Evolutionary conservation across 2,329 filamentous ascomycete species (phyloP).

Genomic region (Reticulascus tulasneorum): DNA sequence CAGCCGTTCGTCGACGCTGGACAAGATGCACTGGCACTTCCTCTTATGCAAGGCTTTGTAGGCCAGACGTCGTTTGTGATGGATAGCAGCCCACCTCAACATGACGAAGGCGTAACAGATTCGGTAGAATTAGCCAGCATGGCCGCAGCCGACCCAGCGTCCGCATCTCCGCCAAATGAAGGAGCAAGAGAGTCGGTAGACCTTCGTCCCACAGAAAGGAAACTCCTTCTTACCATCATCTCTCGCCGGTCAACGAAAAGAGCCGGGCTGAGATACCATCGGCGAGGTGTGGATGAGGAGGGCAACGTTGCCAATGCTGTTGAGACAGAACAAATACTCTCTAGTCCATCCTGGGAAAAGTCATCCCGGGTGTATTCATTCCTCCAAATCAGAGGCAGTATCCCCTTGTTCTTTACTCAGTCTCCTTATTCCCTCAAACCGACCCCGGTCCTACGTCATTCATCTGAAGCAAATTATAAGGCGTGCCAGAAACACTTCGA

Average conservation of each 20-base stretch:
- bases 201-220: conserved; percentile 44
- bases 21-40: conserved; percentile 68
- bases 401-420: conserved; percentile 93
- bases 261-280: conserved; percentile 83
- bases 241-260: conserved; percentile 85
- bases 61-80: conserved; percentile 80
- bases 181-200: conserved; percentile 29
- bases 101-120: conserved; percentile 41
- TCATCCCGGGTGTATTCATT: conserved; percentile 71
- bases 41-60: conserved; percentile 90
- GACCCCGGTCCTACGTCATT: conserved; percentile 76
- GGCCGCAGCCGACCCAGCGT: conserved; percentile 22
- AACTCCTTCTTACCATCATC: conserved; percentile 80
- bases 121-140: conserved; percentile 43
- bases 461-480: conserved; percentile 68
- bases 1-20: conserved; percentile 71
- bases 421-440: conserved; percentile 92
- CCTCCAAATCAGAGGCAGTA: conserved; percentile 82
- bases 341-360: conserved; percentile 61
- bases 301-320: conserved; percentile 87
- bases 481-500: conserved; percentile 80
- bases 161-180: conserved; percentile 20
- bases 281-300: conserved; percentile 85
- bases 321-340: conserved; percentile 93
- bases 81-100: conserved; percentile 55